These are phyloP conservation scores for Pestalotiopsis sp. DNA, from an alignment of 2,329 filamentous ascomycete genomes.

Conservation along the genomic window DNA sequence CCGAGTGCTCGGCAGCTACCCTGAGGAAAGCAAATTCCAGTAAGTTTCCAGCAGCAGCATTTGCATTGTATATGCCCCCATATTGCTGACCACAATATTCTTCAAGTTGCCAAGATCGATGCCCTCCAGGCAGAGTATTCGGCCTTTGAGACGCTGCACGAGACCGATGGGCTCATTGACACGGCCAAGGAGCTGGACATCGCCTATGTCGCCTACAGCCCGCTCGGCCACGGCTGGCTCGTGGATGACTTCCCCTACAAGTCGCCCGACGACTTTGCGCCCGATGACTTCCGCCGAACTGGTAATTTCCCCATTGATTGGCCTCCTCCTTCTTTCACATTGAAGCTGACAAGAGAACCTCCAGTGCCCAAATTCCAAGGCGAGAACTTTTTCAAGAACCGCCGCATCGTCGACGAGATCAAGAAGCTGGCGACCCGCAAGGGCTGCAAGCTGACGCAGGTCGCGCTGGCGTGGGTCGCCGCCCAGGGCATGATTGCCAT, in stretches of 20 bases:
- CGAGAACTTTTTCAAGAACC: conserved; percentile 47
- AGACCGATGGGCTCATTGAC: conserved; percentile 17
- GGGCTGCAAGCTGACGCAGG: conserved; percentile 32
- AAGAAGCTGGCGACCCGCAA: conserved; percentile 38
- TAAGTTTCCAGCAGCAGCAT: conserved; percentile 19
- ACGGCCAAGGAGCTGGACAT: conserved; percentile 24
- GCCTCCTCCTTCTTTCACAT: not conserved
- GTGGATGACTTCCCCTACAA: conserved; percentile 44
- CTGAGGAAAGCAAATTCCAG: conserved; percentile 46
- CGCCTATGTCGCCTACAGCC: conserved; percentile 47
- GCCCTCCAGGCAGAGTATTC: conserved; percentile 49
- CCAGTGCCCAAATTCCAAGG: conserved; percentile 38
- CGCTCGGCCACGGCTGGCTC: conserved; percentile 48
- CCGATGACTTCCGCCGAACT: conserved; percentile 40
- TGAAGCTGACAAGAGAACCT: not conserved
- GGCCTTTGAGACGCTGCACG: conserved; percentile 22
- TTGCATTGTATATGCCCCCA: not conserved
- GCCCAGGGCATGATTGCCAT: conserved; percentile 18
- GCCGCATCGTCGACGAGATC: conserved; percentile 40
- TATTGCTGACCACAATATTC: not conserved
- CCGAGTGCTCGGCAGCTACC: conserved; percentile 46
- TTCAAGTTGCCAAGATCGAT: conserved; percentile 45
- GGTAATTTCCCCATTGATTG: conserved; percentile 31
- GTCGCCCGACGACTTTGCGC: conserved; percentile 45
- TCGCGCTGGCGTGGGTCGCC: conserved; percentile 38